A percentile compares a stretch with the other conserved stretches of the same genome.
Conservation (phyloP, 176 grass and related monocot species). For the Zea luxurians region DNA sequence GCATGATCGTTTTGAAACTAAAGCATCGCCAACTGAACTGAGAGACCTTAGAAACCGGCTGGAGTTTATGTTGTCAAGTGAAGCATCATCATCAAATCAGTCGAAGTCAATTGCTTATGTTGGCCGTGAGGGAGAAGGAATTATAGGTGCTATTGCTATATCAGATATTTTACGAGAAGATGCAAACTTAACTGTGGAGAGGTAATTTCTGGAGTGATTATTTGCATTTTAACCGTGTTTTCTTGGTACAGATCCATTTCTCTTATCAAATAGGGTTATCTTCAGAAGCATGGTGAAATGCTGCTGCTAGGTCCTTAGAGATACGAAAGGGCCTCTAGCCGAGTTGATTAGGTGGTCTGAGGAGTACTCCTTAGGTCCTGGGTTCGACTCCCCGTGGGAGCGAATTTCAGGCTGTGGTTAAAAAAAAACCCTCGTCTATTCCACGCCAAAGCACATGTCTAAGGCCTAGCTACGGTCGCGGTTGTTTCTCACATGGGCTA, state of each 20-base stretch:
- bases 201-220: constrained; percentile 48
- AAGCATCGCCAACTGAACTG: constrained; percentile 49
- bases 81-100: constrained; percentile 55
- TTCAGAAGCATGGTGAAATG: constrained; percentile 1
- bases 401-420: no score
- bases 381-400: no score
- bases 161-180: constrained; percentile 86
- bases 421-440: no score
- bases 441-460: no score
- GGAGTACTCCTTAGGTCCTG: no score
- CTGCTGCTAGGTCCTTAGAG: background rate
- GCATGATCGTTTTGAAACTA: constrained; percentile 69
- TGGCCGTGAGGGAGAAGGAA: constrained; percentile 85
- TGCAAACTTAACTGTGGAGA: constrained; percentile 68
- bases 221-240: constrained; percentile 34
- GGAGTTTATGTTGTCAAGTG: constrained; percentile 46
- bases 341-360: no score
- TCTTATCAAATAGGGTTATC: background rate
- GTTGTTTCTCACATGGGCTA: no score
- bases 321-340: no score
- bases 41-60: constrained; percentile 56
- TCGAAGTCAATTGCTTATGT: constrained; percentile 89
- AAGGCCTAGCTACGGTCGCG: no score
- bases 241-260: constrained; percentile 6
- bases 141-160: constrained; percentile 87